Conservation (phyloP, 371 early-diverging fungal species). For the Mycotypha africana region DNA sequence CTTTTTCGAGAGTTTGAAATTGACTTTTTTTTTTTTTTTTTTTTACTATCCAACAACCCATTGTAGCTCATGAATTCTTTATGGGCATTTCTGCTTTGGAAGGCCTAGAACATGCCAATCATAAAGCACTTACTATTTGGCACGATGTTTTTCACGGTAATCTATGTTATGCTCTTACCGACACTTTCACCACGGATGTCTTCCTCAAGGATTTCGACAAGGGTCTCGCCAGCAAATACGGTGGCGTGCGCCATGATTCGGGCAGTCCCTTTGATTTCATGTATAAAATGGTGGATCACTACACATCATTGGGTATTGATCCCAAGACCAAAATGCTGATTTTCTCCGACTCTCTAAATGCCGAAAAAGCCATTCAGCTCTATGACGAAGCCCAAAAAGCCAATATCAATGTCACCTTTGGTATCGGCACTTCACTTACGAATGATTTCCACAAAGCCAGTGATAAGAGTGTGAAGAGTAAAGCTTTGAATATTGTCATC, state of each 20-base stretch:
- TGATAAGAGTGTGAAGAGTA: constrained; percentile 30
- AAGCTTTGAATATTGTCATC: constrained; percentile 72
- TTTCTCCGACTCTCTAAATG: constrained; percentile 67
- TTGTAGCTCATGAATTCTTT: constrained; percentile 68
- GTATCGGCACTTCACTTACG: constrained; percentile 76
- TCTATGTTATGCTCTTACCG: constrained; percentile 67
- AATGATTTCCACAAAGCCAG: constrained; percentile 57
- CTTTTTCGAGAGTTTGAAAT: background rate
- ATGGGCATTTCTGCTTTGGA: constrained; percentile 74
- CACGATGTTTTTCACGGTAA: constrained; percentile 48
- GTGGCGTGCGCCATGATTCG: constrained; percentile 73
- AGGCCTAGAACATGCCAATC: constrained; percentile 58
- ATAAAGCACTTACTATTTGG: constrained; percentile 59
- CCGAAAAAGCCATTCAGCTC: constrained; percentile 47
- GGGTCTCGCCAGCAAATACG: constrained; percentile 46
- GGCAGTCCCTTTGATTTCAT: constrained; percentile 61
- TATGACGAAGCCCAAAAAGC: constrained; percentile 34
- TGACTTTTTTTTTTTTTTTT: background rate
- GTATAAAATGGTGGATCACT: constrained; percentile 49
- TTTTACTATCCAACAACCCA: too few relatives aligned
- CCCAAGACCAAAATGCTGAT: constrained; percentile 58
- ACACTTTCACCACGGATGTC: constrained; percentile 65
- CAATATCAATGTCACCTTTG: constrained; percentile 59
- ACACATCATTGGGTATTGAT: constrained; percentile 52
- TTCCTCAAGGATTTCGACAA: constrained; percentile 61